A percentile compares a stretch with the other conserved stretches of the same genome.
phyloP scores from a whole-genome alignment of 225 moss, liverwort and hornwort species.

The Pleurozium schreberi region DNA sequence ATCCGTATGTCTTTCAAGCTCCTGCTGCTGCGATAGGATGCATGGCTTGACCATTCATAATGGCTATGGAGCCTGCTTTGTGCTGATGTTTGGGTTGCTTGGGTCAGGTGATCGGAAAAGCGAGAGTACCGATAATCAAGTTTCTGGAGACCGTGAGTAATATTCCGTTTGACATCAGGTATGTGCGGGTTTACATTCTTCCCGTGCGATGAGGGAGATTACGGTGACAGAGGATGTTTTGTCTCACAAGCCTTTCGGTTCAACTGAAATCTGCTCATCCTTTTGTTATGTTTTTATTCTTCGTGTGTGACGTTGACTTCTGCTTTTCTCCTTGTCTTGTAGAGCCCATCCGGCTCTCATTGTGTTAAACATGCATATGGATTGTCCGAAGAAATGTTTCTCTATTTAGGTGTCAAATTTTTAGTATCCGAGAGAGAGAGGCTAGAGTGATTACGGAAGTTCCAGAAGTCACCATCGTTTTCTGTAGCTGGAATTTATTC shows the following conservation, averaged over 20 bases:
- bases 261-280: neutral
- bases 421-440: neutral
- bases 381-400: neutral
- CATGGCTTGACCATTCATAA: neutral
- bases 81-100: neutral
- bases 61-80: neutral
- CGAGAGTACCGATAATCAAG: conserved; percentile 91
- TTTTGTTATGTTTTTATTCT: neutral
- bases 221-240: neutral
- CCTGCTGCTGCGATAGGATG: neutral
- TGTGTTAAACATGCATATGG: neutral
- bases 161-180: conserved; percentile 94
- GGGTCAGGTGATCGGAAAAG: conserved; percentile 77
- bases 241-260: neutral
- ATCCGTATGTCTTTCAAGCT: neutral
- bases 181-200: neutral
- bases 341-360: neutral
- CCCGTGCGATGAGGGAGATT: neutral
- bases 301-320: neutral
- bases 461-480: neutral
- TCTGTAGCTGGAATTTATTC: neutral
- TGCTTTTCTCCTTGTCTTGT: neutral
- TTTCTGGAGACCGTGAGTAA: conserved; percentile 79
- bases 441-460: neutral
- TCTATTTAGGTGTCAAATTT: neutral